phyloP scores from a whole-genome alignment of 176 grass and related monocot genomes.

The Carex littledalei region DNA sequence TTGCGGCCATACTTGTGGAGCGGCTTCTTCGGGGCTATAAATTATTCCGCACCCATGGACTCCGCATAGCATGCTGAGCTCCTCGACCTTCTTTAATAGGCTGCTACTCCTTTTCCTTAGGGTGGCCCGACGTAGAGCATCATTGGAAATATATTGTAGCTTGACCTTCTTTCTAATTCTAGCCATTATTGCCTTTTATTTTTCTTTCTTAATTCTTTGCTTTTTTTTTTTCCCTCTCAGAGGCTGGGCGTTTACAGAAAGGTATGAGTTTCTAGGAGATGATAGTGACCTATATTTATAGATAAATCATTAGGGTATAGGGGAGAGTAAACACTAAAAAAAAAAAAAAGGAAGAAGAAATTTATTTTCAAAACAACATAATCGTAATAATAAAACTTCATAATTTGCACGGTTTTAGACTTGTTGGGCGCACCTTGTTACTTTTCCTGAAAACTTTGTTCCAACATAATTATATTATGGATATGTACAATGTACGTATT shows the following conservation, averaged over 20 bases:
- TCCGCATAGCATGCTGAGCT: conserved; percentile 23
- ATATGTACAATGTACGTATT: not conserved
- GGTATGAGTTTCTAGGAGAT: not conserved
- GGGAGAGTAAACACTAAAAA: not conserved
- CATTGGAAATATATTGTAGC: conserved; percentile 21
- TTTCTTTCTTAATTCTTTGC: not conserved
- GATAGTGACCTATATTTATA: not conserved
- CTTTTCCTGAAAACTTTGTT: not conserved
- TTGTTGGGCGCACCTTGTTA: no score
- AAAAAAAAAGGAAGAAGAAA: not conserved
- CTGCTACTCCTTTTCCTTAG: not conserved
- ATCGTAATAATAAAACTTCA: no score
- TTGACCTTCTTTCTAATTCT: conserved; percentile 22
- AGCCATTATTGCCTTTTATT: conserved; percentile 18
- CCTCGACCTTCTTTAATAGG: conserved; percentile 24
- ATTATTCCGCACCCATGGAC: not conserved
- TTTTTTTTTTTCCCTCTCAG: not conserved
- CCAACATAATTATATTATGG: not conserved
- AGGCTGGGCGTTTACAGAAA: not conserved
- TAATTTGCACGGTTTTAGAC: not conserved
- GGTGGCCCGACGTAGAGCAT: not conserved
- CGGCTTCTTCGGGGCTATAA: conserved; percentile 1
- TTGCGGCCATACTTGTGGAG: conserved; percentile 17
- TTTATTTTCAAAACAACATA: not conserved
- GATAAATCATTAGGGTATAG: not conserved